Conservation (phyloP, 139 green algal species). For the Trebouxia sp. region DNA sequence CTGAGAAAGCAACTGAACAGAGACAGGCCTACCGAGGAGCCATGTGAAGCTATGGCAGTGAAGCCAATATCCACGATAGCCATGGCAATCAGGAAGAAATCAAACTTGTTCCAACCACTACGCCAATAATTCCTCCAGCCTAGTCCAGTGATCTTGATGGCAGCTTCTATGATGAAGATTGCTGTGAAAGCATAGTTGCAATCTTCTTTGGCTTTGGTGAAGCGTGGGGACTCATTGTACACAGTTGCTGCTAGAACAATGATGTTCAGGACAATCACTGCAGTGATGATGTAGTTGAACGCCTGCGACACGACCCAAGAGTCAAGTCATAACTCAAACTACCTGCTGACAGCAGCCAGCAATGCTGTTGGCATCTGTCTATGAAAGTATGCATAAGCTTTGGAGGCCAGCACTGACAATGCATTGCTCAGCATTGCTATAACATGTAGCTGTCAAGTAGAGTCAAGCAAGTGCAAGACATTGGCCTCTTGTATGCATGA, state of each 20-base stretch:
- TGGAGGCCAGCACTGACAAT: too few relatives aligned
- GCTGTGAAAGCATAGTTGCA: constrained; percentile 49
- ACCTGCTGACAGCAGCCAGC: too few relatives aligned
- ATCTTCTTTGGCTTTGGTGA: constrained; percentile 39
- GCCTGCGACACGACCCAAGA: neutral
- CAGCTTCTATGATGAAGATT: constrained; percentile 48
- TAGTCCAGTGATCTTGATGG: constrained; percentile 45
- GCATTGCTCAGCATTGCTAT: too few relatives aligned
- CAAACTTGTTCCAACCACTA: constrained; percentile 75
- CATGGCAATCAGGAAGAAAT: constrained; percentile 63
- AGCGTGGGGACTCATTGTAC: constrained; percentile 43
- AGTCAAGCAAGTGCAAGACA: too few relatives aligned
- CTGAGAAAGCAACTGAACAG: too few relatives aligned
- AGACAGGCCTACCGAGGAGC: neutral
- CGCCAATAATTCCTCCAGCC: constrained; percentile 41
- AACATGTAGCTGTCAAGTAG: too few relatives aligned
- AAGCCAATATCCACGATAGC: constrained; percentile 52
- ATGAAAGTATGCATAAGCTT: neutral
- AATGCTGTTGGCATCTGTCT: too few relatives aligned
- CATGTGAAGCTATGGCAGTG: constrained; percentile 25
- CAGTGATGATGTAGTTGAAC: constrained; percentile 60
- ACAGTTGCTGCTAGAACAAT: constrained; percentile 56
- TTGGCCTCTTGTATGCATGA: too few relatives aligned
- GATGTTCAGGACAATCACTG: constrained; percentile 64
- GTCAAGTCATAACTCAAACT: neutral